These are phyloP conservation scores for Botrytis fabae DNA, from an alignment of 2,329 filamentous ascomycete species.

Conservation along the genomic window DNA sequence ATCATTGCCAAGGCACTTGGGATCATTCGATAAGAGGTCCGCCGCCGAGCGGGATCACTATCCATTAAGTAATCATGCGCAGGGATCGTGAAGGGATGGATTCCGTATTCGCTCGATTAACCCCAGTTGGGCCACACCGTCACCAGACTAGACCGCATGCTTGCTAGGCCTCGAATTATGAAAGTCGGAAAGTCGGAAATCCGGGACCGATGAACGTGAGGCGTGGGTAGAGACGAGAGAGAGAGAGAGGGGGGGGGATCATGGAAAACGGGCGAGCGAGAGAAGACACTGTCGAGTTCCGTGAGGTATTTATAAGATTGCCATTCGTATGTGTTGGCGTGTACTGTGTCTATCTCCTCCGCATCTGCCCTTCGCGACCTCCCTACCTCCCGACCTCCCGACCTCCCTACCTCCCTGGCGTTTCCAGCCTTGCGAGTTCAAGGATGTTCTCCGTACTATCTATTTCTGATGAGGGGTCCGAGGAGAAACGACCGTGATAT, in stretches of 20 bases:
- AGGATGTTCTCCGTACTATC: neutral
- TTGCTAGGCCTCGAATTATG: neutral
- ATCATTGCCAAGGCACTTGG: constrained; percentile 12
- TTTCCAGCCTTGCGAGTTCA: neutral
- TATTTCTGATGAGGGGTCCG: neutral
- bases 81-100: neutral
- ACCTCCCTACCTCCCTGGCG: neutral
- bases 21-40: constrained; percentile 11
- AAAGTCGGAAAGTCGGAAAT: neutral
- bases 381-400: too few species aligned
- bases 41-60: neutral
- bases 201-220: neutral
- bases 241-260: neutral
- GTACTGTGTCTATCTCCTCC: neutral
- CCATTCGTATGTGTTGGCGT: neutral
- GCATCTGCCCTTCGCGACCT: neutral
- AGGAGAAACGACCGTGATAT: neutral
- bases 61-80: neutral
- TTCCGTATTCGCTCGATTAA: constrained; percentile 6
- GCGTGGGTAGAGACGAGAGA: neutral
- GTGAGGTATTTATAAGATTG: neutral
- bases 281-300: neutral
- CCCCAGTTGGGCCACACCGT: neutral
- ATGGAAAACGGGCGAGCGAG: neutral
- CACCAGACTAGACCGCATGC: neutral